Base-by-base conservation (phyloP, 2,329 filamentous ascomycete genomes). In the Fusarium papillatum region DNA sequence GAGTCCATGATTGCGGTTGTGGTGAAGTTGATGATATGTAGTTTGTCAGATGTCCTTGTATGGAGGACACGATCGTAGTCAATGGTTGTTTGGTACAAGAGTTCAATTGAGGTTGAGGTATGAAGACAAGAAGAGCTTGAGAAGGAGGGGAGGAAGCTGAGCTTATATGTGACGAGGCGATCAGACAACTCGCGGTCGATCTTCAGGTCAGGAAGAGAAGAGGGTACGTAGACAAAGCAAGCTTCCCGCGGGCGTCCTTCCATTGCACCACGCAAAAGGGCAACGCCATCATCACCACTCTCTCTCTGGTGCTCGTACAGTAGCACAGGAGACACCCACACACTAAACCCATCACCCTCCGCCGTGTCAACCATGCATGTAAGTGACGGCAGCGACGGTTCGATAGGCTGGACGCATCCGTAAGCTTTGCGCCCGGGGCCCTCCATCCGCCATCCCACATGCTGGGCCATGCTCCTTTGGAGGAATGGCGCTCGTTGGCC, bases 1-100 rank as follows among this genome's bases (percentile, higher is more conserved):
- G 79, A 61, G n/a, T 80, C 76, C 82, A 83, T 83, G 73, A 36
- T 81, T 74, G 65, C 14, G 26, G 8, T 67, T 31, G 24, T 46
- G 34, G 39, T 34, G 57, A n/a, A 50, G 50, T 57, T 50, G 26
- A 29, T 22, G 13, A 22, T 63, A 22, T 57, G 34, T 31, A 19
- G 19, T 8, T 63, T 17, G 19, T 57, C 17, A 9, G n/a, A 26
- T 22, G 48, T 24, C 46, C 16, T 70, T 46, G 9, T 31, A n/a
- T 41, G 14, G 46, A 68, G 61, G 61, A 68, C 50, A 55, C 4
- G 16, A 11, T 74, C 38, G 64, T 61, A 4, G 46, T 31, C 16
- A 48, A 34, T 68, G 17, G 61, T 46, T 38, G 64, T 63, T 41
- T 64, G n/a, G 5, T 19, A 55, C 36, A 65, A 43, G 48, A 62